A percentile compares a stretch with the other conserved stretches of the same genome.
Evolutionary conservation across 2,329 filamentous ascomycete species (phyloP).

Genomic region (Dactylellina haptotyla): DNA sequence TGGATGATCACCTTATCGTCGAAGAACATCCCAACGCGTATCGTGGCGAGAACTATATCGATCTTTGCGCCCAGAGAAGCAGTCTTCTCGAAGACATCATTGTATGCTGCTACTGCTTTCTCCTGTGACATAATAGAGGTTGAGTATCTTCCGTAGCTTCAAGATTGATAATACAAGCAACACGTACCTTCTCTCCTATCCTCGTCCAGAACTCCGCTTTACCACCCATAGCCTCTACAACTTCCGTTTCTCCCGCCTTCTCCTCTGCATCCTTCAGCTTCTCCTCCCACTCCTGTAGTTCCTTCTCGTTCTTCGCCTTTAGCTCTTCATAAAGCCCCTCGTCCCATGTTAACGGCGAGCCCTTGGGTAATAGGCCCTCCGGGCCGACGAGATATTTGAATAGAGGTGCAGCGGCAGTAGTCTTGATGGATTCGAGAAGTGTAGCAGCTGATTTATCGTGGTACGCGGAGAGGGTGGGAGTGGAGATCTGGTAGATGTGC

Average conservation of each 20-base stretch:
- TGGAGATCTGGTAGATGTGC: slow-evolving; percentile 87
- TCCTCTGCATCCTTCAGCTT: slow-evolving; percentile 94
- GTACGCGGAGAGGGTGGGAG: slow-evolving; percentile 73
- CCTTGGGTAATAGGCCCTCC: slow-evolving; percentile 68
- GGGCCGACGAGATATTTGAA: slow-evolving; percentile 87
- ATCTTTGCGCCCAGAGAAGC: slow-evolving; percentile 96
- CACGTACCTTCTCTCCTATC: slow-evolving; percentile 87
- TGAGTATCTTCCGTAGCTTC: too few species aligned
- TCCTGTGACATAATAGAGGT: slow-evolving; percentile 77
- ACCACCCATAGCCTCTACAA: slow-evolving; percentile 91
- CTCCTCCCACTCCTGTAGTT: slow-evolving; percentile 80
- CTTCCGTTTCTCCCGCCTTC: slow-evolving; percentile 94
- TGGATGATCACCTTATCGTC: slow-evolving; percentile 91
- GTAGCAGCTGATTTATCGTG: slow-evolving; percentile 78
- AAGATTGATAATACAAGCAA: not conserved
- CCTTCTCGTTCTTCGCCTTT: slow-evolving; percentile 79
- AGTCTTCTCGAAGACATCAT: slow-evolving; percentile 96
- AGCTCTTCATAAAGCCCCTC: slow-evolving; percentile 83
- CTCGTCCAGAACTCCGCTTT: slow-evolving; percentile 95
- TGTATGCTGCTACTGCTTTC: slow-evolving; percentile 90
- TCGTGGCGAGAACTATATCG: slow-evolving; percentile 93
- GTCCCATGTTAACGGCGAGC: slow-evolving; percentile 86
- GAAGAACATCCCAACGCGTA: slow-evolving; percentile 94
- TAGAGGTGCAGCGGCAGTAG: slow-evolving; percentile 87
- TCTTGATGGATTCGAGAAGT: slow-evolving; percentile 81